Conservation (phyloP, 257 asterid genomes). For the Lavandula angustifolia region DNA sequence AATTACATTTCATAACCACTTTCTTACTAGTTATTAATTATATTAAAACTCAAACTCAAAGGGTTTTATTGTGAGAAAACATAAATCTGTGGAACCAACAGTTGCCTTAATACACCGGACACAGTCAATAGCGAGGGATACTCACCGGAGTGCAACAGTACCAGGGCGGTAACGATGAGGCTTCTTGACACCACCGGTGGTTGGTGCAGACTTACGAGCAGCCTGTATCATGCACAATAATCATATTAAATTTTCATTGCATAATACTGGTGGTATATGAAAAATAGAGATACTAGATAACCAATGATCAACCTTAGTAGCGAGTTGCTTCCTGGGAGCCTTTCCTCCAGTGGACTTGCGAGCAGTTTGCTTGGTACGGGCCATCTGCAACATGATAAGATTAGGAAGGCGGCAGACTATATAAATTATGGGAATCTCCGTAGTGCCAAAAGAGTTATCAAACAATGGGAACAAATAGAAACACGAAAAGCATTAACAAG, state of each 20-base stretch:
- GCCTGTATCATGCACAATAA: slow-evolving; percentile 39
- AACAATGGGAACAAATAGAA: neutral
- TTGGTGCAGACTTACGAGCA: slow-evolving; percentile 86
- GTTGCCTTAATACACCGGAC: neutral
- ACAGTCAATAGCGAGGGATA: neutral
- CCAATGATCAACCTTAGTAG: slow-evolving; percentile 53
- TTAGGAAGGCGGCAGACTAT: neutral
- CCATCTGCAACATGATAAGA: slow-evolving; percentile 45
- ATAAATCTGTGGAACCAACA: neutral
- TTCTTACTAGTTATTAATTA: no score
- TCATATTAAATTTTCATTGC: neutral
- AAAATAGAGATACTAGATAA: neutral
- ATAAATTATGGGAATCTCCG: no score
- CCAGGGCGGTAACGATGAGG: slow-evolving; percentile 85
- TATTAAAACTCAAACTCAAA: neutral
- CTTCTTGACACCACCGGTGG: slow-evolving; percentile 80
- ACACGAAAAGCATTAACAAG: no score
- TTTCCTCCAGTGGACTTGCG: slow-evolving; percentile 82
- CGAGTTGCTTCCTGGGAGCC: slow-evolving; percentile 79
- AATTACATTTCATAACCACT: neutral
- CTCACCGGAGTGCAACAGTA: slow-evolving; percentile 74
- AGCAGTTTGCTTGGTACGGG: slow-evolving; percentile 84
- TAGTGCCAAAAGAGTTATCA: no score
- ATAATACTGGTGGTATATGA: neutral
- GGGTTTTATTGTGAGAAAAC: no score